Evolutionary conservation across 176 grass and related monocot genomes (phyloP).

Genomic region (Chloris gayana): DNA sequence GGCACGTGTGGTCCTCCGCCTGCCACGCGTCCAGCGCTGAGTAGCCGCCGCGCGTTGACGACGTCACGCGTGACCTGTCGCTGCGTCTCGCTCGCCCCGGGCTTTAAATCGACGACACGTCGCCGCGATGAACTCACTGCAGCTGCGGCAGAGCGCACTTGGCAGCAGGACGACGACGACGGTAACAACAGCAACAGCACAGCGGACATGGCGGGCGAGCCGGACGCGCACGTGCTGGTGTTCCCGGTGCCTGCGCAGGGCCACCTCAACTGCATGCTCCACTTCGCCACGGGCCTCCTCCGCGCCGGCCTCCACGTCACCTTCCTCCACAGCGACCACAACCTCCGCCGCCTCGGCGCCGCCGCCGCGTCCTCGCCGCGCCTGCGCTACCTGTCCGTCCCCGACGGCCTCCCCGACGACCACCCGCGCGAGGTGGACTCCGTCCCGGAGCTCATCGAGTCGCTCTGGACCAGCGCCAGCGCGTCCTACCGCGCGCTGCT

Average conservation of each 20-base stretch:
- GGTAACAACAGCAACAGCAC: too few relatives aligned
- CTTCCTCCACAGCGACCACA: conserved; percentile 57
- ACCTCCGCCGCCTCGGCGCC: conserved; percentile 24
- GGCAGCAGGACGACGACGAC: too few relatives aligned
- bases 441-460: conserved; percentile 12
- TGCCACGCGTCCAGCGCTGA: not conserved
- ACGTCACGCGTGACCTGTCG: not conserved
- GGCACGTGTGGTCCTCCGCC: not conserved
- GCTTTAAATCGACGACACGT: not conserved
- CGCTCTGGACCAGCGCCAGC: not conserved
- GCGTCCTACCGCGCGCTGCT: conserved; percentile 36
- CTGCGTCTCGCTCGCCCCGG: not conserved
- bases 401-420: conserved; percentile 62
- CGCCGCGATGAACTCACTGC: not conserved
- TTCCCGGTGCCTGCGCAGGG: conserved; percentile 58
- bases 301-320: conserved; percentile 53
- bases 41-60: not conserved
- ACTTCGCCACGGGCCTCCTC: conserved; percentile 50
- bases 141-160: not conserved
- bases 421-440: conserved; percentile 25
- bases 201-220: not conserved
- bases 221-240: conserved; percentile 49
- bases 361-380: conserved; percentile 3
- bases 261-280: conserved; percentile 63
- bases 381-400: conserved; percentile 51